These are phyloP conservation scores for Malus orientalis DNA, from an alignment of 306 rosid species.

Conservation along the genomic window DNA sequence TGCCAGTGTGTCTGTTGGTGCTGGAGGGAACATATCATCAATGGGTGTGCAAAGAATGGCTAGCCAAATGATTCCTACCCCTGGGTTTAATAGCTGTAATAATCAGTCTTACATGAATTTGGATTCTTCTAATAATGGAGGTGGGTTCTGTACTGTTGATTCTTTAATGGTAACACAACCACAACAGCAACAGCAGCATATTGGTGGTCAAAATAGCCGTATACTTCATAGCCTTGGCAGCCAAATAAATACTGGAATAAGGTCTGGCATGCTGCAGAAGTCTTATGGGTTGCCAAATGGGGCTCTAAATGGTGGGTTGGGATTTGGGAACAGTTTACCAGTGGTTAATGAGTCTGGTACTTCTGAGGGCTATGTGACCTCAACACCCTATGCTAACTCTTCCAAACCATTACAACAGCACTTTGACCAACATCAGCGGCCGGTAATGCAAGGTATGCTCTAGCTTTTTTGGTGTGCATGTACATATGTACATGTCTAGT, in stretches of 20 bases:
- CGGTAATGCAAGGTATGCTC: conserved; percentile 57
- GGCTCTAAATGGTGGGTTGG: conserved; percentile 52
- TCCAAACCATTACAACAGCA: conserved; percentile 63
- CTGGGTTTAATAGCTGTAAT: conserved; percentile 58
- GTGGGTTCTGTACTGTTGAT: conserved; percentile 62
- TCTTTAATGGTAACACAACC: conserved; percentile 53
- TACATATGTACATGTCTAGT: background rate
- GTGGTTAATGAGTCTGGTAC: conserved; percentile 51
- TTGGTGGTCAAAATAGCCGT: conserved; percentile 64
- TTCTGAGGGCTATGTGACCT: conserved; percentile 54
- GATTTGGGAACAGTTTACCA: conserved; percentile 62
- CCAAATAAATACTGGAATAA: conserved; percentile 71
- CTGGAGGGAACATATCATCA: conserved; percentile 65
- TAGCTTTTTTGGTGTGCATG: background rate
- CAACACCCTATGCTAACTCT: conserved; percentile 45
- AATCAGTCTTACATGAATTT: conserved; percentile 54
- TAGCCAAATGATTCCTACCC: conserved; percentile 99
- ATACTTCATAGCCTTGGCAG: conserved; percentile 60
- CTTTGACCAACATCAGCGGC: conserved; percentile 59
- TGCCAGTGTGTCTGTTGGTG: conserved; percentile 48
- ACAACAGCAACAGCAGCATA: conserved; percentile 69
- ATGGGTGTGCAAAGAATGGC: conserved; percentile 53
- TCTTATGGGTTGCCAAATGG: conserved; percentile 80
- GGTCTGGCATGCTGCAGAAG: conserved; percentile 69
- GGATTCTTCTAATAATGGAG: conserved; percentile 55